Evolutionary conservation across 106 monocot genomes (phyloP).

Genomic region (Dendrobium huoshanense): DNA sequence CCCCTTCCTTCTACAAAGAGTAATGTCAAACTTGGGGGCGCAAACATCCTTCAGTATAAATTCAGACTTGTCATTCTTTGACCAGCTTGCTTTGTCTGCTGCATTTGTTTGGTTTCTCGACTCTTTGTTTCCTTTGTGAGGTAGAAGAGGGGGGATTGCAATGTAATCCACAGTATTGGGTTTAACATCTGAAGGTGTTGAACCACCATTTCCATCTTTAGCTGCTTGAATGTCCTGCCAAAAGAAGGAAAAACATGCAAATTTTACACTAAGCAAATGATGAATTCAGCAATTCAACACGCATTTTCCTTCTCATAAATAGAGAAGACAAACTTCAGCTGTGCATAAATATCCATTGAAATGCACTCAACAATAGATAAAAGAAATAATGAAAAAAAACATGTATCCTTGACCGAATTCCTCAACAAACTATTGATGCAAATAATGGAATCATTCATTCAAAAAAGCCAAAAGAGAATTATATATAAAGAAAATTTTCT

Average conservation of each 20-base stretch:
- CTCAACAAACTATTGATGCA: too few species aligned
- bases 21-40: conserved; percentile 17
- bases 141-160: conserved; percentile 19
- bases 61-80: conserved; percentile 41
- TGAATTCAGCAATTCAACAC: too few species aligned
- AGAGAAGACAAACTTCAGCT: too few species aligned
- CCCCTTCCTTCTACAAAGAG: conserved; percentile 50
- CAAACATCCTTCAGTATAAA: conserved; percentile 53
- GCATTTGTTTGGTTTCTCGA: conserved; percentile 23
- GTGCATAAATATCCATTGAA: too few species aligned
- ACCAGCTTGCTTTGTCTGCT: conserved; percentile 27
- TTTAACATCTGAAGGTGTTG: conserved; percentile 26
- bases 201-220: conserved; percentile 47
- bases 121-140: conserved; percentile 10
- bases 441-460: too few species aligned
- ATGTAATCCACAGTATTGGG: conserved; percentile 21
- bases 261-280: too few species aligned
- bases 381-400: too few species aligned
- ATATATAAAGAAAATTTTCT: too few species aligned
- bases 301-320: too few species aligned
- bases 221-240: conserved; percentile 45
- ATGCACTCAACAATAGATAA: too few species aligned
- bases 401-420: too few species aligned
- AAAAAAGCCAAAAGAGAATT: too few species aligned
- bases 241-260: not conserved